Percentiles rank a stretch among this genome's conserved stretches.
phyloP scores from a whole-genome alignment of 768 basidiomycete genomes.

The Tulasnella sp. region DNA sequence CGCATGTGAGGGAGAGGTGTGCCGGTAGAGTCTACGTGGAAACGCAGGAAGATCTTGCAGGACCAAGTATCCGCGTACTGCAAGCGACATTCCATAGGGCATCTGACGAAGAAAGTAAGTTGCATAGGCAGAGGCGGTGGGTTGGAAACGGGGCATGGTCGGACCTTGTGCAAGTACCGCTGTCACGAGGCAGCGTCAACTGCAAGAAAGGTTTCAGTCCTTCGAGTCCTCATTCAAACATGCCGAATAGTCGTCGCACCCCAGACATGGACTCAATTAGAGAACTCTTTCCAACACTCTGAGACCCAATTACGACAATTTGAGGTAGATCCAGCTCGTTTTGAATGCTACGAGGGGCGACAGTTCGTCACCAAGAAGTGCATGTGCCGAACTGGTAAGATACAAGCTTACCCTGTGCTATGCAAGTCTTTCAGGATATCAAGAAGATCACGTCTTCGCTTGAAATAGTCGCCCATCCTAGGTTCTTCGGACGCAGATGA shows the following conservation, averaged over 20 bases:
- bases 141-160: slow-evolving; percentile 10
- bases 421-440: slow-evolving; percentile 15
- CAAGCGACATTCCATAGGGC: slow-evolving; percentile 41
- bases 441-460: slow-evolving; percentile 3
- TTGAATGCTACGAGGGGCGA: slow-evolving; percentile 12
- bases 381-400: neutral
- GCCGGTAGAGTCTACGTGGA: slow-evolving; percentile 33
- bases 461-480: neutral
- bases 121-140: neutral
- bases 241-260: slow-evolving; percentile 2
- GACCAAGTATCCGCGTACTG: slow-evolving; percentile 33
- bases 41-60: slow-evolving; percentile 38
- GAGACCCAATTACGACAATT: slow-evolving; percentile 68
- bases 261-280: slow-evolving; percentile 68
- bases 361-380: neutral
- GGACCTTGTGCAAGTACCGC: slow-evolving; percentile 74
- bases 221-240: too few relatives aligned
- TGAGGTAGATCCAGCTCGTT: slow-evolving; percentile 65
- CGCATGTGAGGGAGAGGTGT: slow-evolving; percentile 26
- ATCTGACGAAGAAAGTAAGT: slow-evolving; percentile 31
- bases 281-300: slow-evolving; percentile 73
- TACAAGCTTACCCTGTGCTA: slow-evolving; percentile 11
- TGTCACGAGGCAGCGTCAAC: slow-evolving; percentile 61
- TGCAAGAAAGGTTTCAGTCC: slow-evolving; percentile 31
- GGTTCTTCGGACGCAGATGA: neutral